Evolutionary conservation across 495 filamentous ascomycete species (phyloP), one percentile per base, ranked within the genome.

Genomic region (Arthonia radiata): DNA sequence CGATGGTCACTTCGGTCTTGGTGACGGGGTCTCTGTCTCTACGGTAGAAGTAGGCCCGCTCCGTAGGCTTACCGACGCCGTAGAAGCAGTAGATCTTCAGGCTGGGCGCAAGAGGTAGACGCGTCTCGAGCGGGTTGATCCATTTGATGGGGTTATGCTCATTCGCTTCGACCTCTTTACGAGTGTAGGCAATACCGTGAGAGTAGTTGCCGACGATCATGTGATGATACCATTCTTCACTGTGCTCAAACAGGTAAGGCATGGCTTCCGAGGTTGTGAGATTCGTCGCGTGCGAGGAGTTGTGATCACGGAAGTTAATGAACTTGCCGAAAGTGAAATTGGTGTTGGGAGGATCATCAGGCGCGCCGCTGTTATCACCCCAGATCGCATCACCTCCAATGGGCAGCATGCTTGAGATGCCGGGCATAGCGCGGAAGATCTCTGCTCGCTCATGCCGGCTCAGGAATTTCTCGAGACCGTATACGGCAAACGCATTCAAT

Each of bases 71-170:
- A 4, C 74, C 78, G 15, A 90, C 61, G 18, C 78, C 86, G 44
- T 97, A 94, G 54, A 97, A 94, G 49, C 86, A 97, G 44, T 86
- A 97, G 12, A 97, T 77, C 54, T 91, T 93, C 46, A 97, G 59
- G 41, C 67, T 74, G 1, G 86, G 86, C 9, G 86, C 86, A 24
- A 73, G 56, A 0, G 86, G 86, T 0, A 97, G 57, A 5, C 89
- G 67, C 1, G 79, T 72, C 40, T 94, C 89, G 13, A 97, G 63
- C 0, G 86, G 86, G 44, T 97, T 97, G 24, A 90, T 59, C 86
- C 86, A 97, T 41, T 83, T 94, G 21, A 58, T 53, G 3, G 67
- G 71, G 32, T 81, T 63, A 11, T 63, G 51, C 34, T 92, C 77
- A 44, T 97, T 97, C 7, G 59, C 68, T 39, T 91, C 74, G 1